A percentile compares a stretch with the other conserved stretches of the same genome.
phyloP scores from a whole-genome alignment of 2,329 filamentous ascomycete genomes.

The Ramularia endophylla region DNA sequence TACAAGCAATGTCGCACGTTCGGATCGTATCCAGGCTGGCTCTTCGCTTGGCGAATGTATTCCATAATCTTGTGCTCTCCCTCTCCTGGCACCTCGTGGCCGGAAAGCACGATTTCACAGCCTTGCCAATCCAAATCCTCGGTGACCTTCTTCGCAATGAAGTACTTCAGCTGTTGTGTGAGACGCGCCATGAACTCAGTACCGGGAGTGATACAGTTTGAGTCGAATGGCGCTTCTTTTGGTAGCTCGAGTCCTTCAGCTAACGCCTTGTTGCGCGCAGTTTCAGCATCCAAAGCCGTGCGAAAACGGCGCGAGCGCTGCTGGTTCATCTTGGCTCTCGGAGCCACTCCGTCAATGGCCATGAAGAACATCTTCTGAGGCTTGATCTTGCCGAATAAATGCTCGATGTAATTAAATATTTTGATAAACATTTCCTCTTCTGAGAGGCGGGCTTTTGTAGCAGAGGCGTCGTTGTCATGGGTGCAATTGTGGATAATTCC shows the following conservation, averaged over 20 bases:
- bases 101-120: slow-evolving; percentile 91
- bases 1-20: slow-evolving; percentile 97
- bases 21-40: slow-evolving; percentile 83
- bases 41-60: slow-evolving; percentile 96
- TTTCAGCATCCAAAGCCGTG: slow-evolving; percentile 85
- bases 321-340: slow-evolving; percentile 99
- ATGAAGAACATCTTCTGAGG: slow-evolving; percentile 99
- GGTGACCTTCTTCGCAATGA: slow-evolving; percentile 97
- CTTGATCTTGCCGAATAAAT: slow-evolving; percentile 97
- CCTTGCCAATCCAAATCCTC: slow-evolving; percentile 98
- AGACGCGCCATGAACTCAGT: slow-evolving; percentile 98
- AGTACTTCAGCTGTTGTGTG: slow-evolving; percentile 91
- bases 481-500: slow-evolving; percentile 99
- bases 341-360: slow-evolving; percentile 97
- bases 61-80: slow-evolving; percentile 99
- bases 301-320: slow-evolving; percentile 92
- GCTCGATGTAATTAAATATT: slow-evolving; percentile 99
- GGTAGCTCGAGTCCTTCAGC: slow-evolving; percentile 85
- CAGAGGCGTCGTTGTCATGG: slow-evolving; percentile 91
- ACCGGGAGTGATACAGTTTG: slow-evolving; percentile 97
- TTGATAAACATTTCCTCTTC: slow-evolving; percentile 99
- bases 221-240: slow-evolving; percentile 93
- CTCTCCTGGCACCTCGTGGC: slow-evolving; percentile 95
- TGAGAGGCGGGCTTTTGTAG: slow-evolving; percentile 83
- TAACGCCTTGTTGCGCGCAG: slow-evolving; percentile 86